These are phyloP conservation scores for Neofusicoccum sp. DNA, from an alignment of 2,329 filamentous ascomycete genomes.

Conservation along the genomic window DNA sequence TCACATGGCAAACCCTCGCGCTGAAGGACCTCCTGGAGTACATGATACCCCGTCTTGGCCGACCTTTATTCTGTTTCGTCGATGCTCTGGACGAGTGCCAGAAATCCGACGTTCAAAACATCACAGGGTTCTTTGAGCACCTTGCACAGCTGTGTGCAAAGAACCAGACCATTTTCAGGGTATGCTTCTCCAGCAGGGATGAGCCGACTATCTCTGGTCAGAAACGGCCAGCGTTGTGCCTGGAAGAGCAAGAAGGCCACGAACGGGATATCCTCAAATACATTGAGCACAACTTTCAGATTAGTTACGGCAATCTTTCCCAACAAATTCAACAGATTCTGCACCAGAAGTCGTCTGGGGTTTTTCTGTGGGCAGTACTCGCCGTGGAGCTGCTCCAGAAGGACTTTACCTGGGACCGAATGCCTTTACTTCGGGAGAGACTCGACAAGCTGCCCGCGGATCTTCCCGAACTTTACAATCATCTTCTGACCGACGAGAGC, in stretches of 20 bases:
- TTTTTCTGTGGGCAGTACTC: slow-evolving; percentile 49
- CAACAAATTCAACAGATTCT: slow-evolving; percentile 32
- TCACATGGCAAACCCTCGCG: slow-evolving; percentile 1
- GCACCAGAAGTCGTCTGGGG: slow-evolving; percentile 38
- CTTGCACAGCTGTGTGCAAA: slow-evolving; percentile 32
- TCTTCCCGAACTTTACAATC: slow-evolving; percentile 50
- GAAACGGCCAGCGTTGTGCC: slow-evolving; percentile 28
- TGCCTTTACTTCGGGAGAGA: slow-evolving; percentile 30
- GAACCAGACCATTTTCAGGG: slow-evolving; percentile 22
- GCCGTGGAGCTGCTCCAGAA: slow-evolving; percentile 48
- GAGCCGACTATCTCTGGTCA: slow-evolving; percentile 45
- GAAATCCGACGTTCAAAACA: slow-evolving; percentile 41
- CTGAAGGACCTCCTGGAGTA: slow-evolving; percentile 25
- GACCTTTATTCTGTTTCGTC: slow-evolving; percentile 28
- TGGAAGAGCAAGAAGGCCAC: slow-evolving; percentile 41
- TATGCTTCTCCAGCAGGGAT: slow-evolving; percentile 50
- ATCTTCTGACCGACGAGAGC: slow-evolving; percentile 49
- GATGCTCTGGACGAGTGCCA: slow-evolving; percentile 54
- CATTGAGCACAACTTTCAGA: slow-evolving; percentile 24
- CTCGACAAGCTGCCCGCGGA: slow-evolving; percentile 41
- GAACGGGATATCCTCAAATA: slow-evolving; percentile 35
- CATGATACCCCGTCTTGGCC: slow-evolving; percentile 21
- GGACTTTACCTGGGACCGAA: slow-evolving; percentile 33
- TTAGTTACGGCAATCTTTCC: slow-evolving; percentile 23
- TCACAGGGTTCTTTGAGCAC: slow-evolving; percentile 46